phyloP scores from a whole-genome alignment of 345 rosid genomes.

The Pistacia integerrima region DNA sequence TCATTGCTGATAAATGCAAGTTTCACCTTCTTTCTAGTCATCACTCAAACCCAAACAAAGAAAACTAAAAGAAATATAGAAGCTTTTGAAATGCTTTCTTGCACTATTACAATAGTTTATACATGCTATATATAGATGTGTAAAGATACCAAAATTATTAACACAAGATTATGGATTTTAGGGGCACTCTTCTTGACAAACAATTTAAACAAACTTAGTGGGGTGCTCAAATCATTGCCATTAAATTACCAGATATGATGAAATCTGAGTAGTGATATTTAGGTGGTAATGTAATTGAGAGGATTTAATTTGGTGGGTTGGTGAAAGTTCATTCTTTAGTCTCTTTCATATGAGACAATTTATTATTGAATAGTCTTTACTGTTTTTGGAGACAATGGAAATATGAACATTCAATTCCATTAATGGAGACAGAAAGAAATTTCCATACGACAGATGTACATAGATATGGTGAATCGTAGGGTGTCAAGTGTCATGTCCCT shows the following conservation, averaged over 20 bases:
- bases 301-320: conserved; percentile 13
- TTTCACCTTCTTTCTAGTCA: conserved; percentile 68
- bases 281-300: background rate
- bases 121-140: conserved; percentile 6
- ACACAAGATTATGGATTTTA: background rate
- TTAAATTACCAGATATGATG: background rate
- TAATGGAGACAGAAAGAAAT: conserved; percentile 9
- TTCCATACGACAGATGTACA: no score
- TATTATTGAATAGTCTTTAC: background rate
- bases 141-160: background rate
- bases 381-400: background rate
- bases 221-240: conserved; percentile 13
- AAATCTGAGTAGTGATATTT: background rate
- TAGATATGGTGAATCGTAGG: background rate
- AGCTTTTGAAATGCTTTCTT: background rate
- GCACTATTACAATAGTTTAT: background rate
- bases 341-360: background rate
- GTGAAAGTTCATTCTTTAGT: background rate
- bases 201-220: no score
- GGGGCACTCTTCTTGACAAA: background rate
- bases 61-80: background rate
- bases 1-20: conserved; percentile 50
- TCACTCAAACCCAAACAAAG: conserved; percentile 3
- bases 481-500: background rate
- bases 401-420: background rate